These are phyloP conservation scores for Geranomyces variabilis DNA, from an alignment of 192 early-diverging fungal genomes.

Conservation along the genomic window DNA sequence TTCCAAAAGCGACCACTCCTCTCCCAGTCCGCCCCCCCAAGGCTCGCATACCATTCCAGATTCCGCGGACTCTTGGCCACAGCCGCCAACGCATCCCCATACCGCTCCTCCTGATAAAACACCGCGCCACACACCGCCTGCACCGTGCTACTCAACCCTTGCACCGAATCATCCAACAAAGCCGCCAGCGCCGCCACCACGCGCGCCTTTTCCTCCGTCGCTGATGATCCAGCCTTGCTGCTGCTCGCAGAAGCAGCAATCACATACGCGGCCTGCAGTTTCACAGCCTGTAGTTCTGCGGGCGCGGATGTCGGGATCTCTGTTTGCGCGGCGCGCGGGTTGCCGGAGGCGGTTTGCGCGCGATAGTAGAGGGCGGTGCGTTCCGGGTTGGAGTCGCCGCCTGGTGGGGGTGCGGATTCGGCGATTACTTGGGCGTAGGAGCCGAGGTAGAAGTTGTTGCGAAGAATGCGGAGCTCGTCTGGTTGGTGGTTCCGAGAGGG, in stretches of 20 bases:
- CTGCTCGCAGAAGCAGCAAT: conserved; percentile 9
- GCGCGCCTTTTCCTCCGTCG: conserved; percentile 43
- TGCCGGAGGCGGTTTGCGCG: conserved; percentile 78
- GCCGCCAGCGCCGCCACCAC: conserved; percentile 52
- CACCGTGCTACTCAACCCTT: conserved; percentile 44
- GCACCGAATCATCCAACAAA: conserved; percentile 57
- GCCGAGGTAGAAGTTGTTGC: conserved; percentile 61
- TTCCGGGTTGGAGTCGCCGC: conserved; percentile 45
- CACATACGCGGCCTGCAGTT: conserved; percentile 64
- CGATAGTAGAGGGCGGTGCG: conserved; percentile 75
- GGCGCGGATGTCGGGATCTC: conserved; percentile 60
- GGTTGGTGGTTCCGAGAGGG: too few relatives aligned
- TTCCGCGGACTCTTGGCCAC: conserved; percentile 72
- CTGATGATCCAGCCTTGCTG: too few relatives aligned
- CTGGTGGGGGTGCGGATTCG: conserved; percentile 51
- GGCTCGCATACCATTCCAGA: conserved; percentile 76
- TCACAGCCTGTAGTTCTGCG: conserved; percentile 66
- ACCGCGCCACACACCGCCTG: conserved; percentile 69
- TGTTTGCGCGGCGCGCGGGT: conserved; percentile 58
- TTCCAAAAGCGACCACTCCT: too few relatives aligned
- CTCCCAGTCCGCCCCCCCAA: too few relatives aligned
- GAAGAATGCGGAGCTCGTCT: conserved; percentile 45
- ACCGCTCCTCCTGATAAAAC: conserved; percentile 57
- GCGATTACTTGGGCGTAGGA: conserved; percentile 75
- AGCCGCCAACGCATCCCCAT: conserved; percentile 73